These are phyloP conservation scores for Starmerella vitae DNA, from an alignment of 805 yeast species.

Conservation along the genomic window DNA sequence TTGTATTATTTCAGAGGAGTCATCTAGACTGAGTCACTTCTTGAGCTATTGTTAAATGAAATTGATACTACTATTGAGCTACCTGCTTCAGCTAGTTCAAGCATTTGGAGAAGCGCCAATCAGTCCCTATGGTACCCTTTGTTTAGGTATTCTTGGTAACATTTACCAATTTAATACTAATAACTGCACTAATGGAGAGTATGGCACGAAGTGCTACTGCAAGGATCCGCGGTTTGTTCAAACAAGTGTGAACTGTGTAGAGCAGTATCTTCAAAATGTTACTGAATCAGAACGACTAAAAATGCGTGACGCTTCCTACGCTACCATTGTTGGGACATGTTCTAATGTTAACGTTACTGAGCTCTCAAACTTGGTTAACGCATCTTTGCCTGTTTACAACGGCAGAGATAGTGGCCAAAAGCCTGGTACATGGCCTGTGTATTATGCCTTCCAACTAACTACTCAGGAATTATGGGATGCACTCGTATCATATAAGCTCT, in stretches of 20 bases:
- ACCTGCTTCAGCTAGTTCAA: too few relatives aligned
- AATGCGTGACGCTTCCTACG: neutral
- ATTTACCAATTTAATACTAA: slow-evolving; percentile 5
- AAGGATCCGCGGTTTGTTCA: slow-evolving; percentile 1
- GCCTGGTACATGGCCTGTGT: slow-evolving; percentile 11
- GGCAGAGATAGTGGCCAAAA: neutral
- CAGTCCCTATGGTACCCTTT: slow-evolving; percentile 7
- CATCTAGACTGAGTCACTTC: too few relatives aligned
- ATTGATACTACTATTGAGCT: too few relatives aligned
- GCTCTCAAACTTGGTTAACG: neutral
- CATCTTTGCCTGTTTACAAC: slow-evolving; percentile 3
- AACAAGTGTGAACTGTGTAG: slow-evolving; percentile 9
- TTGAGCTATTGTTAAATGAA: too few relatives aligned
- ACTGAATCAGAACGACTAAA: neutral
- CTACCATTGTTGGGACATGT: slow-evolving; percentile 1
- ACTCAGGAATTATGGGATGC: slow-evolving; percentile 7
- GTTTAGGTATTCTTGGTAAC: slow-evolving; percentile 5
- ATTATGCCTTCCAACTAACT: slow-evolving; percentile 6
- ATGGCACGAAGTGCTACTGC: slow-evolving; percentile 8
- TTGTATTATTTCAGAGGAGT: too few relatives aligned
- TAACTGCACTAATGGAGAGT: neutral
- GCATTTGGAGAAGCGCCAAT: too few relatives aligned
- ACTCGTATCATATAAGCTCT: neutral
- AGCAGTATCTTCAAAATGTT: slow-evolving; percentile 5
- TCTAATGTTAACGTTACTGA: slow-evolving; percentile 1